phyloP scores from a whole-genome alignment of 2,329 filamentous ascomycete species.

The Hymenotorrendiella dingleyae region DNA sequence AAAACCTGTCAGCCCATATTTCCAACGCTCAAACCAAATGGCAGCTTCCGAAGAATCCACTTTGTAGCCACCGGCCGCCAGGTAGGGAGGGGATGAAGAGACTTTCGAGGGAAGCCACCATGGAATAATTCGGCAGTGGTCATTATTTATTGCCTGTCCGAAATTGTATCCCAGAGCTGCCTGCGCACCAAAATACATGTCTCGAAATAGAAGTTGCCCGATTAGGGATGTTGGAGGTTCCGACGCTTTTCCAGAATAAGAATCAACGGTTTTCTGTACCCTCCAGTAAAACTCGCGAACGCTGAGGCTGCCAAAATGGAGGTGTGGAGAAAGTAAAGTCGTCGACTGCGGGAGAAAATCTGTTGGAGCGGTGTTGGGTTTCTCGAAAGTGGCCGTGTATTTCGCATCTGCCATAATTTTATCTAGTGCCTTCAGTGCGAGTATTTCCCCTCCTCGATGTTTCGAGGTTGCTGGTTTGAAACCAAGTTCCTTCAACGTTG shows the following conservation, averaged over 20 bases:
- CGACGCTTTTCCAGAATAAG: conserved; percentile 48
- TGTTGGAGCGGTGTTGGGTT: conserved; percentile 69
- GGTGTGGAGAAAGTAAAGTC: conserved; percentile 64
- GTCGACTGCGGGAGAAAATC: conserved; percentile 68
- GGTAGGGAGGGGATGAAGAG: conserved; percentile 36
- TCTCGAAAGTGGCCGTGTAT: conserved; percentile 69
- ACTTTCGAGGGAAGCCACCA: conserved; percentile 66
- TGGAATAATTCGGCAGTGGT: conserved; percentile 65
- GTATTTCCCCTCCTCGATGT: conserved; percentile 65
- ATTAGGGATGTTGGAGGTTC: conserved; percentile 61
- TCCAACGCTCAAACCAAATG: conserved; percentile 63
- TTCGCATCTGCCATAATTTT: conserved; percentile 54
- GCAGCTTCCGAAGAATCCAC: conserved; percentile 59
- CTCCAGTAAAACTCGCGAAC: conserved; percentile 69
- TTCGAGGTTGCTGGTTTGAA: conserved; percentile 62
- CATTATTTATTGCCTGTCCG: conserved; percentile 58
- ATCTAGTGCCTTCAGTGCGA: conserved; percentile 53
- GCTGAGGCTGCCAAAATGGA: conserved; percentile 71
- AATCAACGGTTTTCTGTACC: conserved; percentile 54
- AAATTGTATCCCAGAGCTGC: conserved; percentile 60
- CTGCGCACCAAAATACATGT: conserved; percentile 80
- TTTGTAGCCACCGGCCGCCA: conserved; percentile 56
- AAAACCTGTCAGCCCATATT: conserved; percentile 63
- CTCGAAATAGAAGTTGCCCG: conserved; percentile 69
- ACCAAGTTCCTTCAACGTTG: conserved; percentile 65